phyloP scores from a whole-genome alignment of 2,329 filamentous ascomycete species.

The Xylariaceae sp. region DNA sequence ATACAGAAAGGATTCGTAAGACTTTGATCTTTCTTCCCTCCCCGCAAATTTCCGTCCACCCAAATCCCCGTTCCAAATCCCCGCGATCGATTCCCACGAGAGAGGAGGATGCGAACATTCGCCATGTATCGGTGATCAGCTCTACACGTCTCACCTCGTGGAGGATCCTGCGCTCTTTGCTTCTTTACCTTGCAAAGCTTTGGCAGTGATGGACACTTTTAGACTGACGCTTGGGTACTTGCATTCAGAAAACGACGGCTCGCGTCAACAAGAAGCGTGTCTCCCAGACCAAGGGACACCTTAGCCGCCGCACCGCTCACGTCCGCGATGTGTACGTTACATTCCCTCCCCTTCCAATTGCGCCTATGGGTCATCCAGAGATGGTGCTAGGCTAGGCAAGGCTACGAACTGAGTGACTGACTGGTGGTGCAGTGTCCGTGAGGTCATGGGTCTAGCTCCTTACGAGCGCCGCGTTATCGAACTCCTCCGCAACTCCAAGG shows the following conservation, averaged over 20 bases:
- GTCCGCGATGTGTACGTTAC: slow-evolving; percentile 68
- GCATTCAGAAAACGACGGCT: slow-evolving; percentile 69
- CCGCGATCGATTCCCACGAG: slow-evolving; percentile 8
- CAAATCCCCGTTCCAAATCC: neutral
- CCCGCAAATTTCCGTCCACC: neutral
- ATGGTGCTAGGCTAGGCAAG: neutral
- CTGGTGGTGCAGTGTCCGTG: slow-evolving; percentile 60
- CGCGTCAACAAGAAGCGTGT: slow-evolving; percentile 73
- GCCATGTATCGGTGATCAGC: slow-evolving; percentile 18
- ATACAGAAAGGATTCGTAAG: slow-evolving; percentile 23
- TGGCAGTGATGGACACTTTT: slow-evolving; percentile 50
- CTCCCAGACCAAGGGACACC: slow-evolving; percentile 85
- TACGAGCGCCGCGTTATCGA: slow-evolving; percentile 99
- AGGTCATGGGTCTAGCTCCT: slow-evolving; percentile 90
- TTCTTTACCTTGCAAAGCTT: slow-evolving; percentile 28
- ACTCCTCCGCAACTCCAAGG: slow-evolving; percentile 97
- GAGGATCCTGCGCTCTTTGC: slow-evolving; percentile 58
- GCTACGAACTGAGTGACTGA: slow-evolving; percentile 9
- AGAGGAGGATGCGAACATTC: slow-evolving; percentile 4
- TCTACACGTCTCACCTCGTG: slow-evolving; percentile 62
- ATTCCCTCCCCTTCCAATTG: neutral
- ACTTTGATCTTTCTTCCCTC: slow-evolving; percentile 8
- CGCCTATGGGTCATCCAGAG: neutral
- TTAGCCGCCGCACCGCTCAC: slow-evolving; percentile 95
- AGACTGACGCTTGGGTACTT: slow-evolving; percentile 41